Evolutionary conservation across 768 basidiomycete genomes (phyloP), one percentile per base, ranked within the genome.

Genomic region (Mrakia blollopis): DNA sequence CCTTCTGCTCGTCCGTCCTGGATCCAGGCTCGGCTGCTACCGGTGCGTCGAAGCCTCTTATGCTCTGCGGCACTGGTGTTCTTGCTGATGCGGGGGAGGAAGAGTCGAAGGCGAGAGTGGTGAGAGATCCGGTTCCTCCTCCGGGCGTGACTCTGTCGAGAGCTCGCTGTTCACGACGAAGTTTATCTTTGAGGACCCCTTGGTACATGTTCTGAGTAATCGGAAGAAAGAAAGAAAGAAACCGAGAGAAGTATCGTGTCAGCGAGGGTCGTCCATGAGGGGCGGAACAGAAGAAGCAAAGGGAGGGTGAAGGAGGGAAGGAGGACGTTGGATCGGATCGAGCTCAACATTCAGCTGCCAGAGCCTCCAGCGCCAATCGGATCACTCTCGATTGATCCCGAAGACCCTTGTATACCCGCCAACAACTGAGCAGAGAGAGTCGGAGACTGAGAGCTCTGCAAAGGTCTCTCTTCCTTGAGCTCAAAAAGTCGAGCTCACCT

Each of bases 181-280:
- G 32, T 57, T 72, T 23, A 23, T 72, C 71, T 57, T 72, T 72
- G 13, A 72, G 5, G 71, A 72, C 71, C 18, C 71, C 71, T 72
- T 72, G 71, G 32, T 72, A 72, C 71, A 72, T 72, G 52, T 72
- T 72, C 71, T 72, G 52, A 21, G 32, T 44, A 30, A 11, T n/a
- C n/a, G n/a, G n/a, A n/a, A n/a, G 28, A 16, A 0, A n/a, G 28
- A 11, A 30, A 18, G 69, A n/a, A 30, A 69, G 11, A 6, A 39
- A 10, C 13, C 57, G 32, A 32, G 69, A 25, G 47, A 11, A 44
- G 14, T n/a, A 13, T 14, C 14, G 44, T 9, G 44, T 44, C 44
- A 44, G 44, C 44, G 11, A 44, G 44, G 44, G 2, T 44, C 14
- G 11, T 2, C 3, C 2, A 2, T 44, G 69, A 14, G 41, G 41